Evolutionary conservation across 2,329 filamentous ascomycete genomes (phyloP).

Genomic region (Tolypocladium sp.): DNA sequence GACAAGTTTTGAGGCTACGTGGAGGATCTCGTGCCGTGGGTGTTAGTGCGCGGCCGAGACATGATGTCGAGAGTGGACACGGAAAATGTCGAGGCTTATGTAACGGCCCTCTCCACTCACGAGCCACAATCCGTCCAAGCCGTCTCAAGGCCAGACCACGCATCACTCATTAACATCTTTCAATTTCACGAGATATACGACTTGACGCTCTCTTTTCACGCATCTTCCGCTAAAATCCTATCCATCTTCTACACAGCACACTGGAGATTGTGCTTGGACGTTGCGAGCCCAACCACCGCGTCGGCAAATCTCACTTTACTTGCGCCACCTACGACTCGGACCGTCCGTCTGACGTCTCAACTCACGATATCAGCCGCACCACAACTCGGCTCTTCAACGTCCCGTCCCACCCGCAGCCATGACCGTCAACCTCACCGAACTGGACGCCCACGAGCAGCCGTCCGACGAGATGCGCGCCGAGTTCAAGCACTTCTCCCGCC

Average conservation of each 20-base stretch:
- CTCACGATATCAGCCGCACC: background rate
- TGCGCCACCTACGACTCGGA: background rate
- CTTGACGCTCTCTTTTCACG: background rate
- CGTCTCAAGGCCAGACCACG: background rate
- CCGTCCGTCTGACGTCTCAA: background rate
- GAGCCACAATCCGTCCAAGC: background rate
- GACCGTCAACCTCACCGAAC: constrained; percentile 22
- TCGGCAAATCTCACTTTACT: background rate
- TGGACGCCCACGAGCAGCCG: constrained; percentile 73
- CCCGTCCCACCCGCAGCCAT: constrained; percentile 7
- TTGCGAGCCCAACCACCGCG: background rate
- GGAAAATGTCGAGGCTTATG: background rate
- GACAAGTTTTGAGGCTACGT: background rate
- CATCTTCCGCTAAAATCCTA: background rate
- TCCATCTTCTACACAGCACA: background rate
- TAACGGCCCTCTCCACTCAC: background rate
- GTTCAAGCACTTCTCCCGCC: constrained; percentile 68
- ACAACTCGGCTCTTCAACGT: background rate
- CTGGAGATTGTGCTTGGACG: background rate
- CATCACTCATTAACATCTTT: background rate
- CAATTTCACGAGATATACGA: background rate
- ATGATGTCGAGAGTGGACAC: background rate
- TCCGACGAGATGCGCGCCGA: constrained; percentile 58
- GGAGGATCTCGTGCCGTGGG: background rate
- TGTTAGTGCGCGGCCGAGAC: background rate